A percentile compares a stretch with the other conserved stretches of the same genome.
These are phyloP conservation scores for Aureobasidium melanogenum DNA, from an alignment of 2,329 filamentous ascomycete species.

Conservation along the genomic window DNA sequence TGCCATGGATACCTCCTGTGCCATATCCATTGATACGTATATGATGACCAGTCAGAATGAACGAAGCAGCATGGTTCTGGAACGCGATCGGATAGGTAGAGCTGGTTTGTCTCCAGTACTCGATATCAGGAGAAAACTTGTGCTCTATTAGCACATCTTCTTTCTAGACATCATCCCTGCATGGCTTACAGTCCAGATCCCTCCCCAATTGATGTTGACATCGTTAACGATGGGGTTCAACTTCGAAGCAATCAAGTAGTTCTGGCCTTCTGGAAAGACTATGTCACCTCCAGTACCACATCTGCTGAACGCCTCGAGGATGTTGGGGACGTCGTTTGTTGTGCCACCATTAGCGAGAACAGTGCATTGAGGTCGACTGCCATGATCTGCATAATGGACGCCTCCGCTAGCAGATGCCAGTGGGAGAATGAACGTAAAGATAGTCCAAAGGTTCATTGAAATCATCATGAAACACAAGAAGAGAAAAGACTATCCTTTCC, in stretches of 20 bases:
- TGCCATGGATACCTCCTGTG: slow-evolving; percentile 47
- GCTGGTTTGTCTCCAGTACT: slow-evolving; percentile 44
- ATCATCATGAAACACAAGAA: neutral
- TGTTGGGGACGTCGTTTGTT: slow-evolving; percentile 33
- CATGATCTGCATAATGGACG: neutral
- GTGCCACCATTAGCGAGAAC: slow-evolving; percentile 31
- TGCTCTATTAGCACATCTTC: neutral
- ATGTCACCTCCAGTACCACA: slow-evolving; percentile 37
- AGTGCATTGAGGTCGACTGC: slow-evolving; percentile 24
- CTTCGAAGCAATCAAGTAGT: slow-evolving; percentile 43
- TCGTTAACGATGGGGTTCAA: slow-evolving; percentile 43
- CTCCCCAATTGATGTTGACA: slow-evolving; percentile 44
- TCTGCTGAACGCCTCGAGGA: slow-evolving; percentile 31
- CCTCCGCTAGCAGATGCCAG: neutral
- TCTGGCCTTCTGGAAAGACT: slow-evolving; percentile 41
- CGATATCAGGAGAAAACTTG: slow-evolving; percentile 42
- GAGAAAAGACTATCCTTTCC: no score
- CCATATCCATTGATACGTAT: slow-evolving; percentile 45
- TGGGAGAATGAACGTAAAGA: neutral
- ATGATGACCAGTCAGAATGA: slow-evolving; percentile 41
- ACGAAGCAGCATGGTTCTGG: slow-evolving; percentile 48
- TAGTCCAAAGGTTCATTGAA: neutral
- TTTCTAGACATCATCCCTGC: neutral
- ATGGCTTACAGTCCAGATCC: slow-evolving; percentile 38
- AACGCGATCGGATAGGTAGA: slow-evolving; percentile 40